Base-by-base conservation (phyloP, 768 basidiomycete species). In the Suillus weaverae region DNA sequence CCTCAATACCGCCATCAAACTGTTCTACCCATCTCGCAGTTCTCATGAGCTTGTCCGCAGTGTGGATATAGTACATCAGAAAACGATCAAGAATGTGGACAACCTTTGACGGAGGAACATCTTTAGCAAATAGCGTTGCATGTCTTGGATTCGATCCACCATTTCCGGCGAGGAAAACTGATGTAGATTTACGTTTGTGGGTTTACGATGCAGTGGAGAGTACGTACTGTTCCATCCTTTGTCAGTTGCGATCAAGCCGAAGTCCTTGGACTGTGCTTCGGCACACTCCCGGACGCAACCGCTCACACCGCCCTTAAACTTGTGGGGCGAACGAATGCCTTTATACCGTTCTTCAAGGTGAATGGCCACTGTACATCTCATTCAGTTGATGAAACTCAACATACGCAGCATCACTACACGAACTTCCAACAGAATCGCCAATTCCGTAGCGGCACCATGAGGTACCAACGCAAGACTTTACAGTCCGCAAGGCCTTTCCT, bases 261-360 rank as follows among this genome's bases (percentile, higher is more conserved):
- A 92, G 73, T 91, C 89, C 71, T 86, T 89, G 14, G 79, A 78
- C 69, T 92, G 90, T 2, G 90, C 90, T 73, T 91, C 90, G 0
- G 90, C 90, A 65, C 90, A 92, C 71, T 91, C 90, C 20, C 90
- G 82, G 0, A 89, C 82, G 70, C 90, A 91, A 22, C 90, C 90
- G 26, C 85, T 86, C 4, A 92, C 88, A 13, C 90, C 90, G 32
- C 89, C 90, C 74, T 91, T 91, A 72, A 91, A 77, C 73, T 90
- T 90, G 73, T 89, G 88, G n/a, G 88, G 89, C 5, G 83, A 82
- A 11, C 87, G 80, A 51, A 91, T 82, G 20, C 90, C 89, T 62
- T 86, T 85, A 73, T 91, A 91, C 6, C 91, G 81, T 63, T 90
- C 83, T 75, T 92, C 90, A 5, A 92, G 82, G 65, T 84, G 80